Percentiles rank a stretch among this genome's conserved stretches.
Evolutionary conservation across 441 rosid genomes (phyloP).

Genomic region (Melastoma candidum): DNA sequence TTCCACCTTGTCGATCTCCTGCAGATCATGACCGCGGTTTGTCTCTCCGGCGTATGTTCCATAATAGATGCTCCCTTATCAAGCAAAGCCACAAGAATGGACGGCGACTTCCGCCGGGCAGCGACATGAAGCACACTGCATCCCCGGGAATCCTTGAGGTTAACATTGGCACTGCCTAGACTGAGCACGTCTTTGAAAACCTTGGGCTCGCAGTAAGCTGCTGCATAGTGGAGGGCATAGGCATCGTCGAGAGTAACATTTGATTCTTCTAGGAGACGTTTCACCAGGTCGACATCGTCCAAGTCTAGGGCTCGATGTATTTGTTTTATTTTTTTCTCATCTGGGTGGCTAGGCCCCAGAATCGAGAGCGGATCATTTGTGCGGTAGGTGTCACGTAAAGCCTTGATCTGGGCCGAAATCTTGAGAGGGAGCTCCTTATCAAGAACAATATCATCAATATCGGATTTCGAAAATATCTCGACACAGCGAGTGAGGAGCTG

Average conservation of each 20-base stretch:
- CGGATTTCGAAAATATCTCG: constrained; percentile 66
- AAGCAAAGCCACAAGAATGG: constrained; percentile 48
- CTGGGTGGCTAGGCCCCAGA: constrained; percentile 2
- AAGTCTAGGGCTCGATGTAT: constrained; percentile 85
- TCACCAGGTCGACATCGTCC: constrained; percentile 78
- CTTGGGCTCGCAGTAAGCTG: constrained; percentile 84
- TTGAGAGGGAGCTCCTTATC: constrained; percentile 77
- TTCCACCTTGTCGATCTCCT: constrained; percentile 73
- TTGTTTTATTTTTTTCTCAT: constrained; percentile 57
- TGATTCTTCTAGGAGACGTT: constrained; percentile 73
- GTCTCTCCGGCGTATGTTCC: constrained; percentile 61
- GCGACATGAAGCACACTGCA: constrained; percentile 80
- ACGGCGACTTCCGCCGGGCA: constrained; percentile 73
- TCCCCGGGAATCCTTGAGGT: constrained; percentile 62
- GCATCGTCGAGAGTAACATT: constrained; percentile 59
- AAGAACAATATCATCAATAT: constrained; percentile 48
- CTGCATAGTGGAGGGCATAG: constrained; percentile 73
- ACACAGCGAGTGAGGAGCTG: constrained; percentile 63
- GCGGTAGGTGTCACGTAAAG: constrained; percentile 29
- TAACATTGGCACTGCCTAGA: constrained; percentile 61
- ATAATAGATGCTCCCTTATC: constrained; percentile 64
- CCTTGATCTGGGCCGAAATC: constrained; percentile 40
- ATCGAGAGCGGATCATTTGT: constrained; percentile 18
- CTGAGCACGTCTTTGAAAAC: constrained; percentile 63
- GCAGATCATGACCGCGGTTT: constrained; percentile 69